Evolutionary conservation across 352 stramenopile genomes (phyloP), one percentile per base, ranked within the genome.

Genomic region (Phytophthora melonis): DNA sequence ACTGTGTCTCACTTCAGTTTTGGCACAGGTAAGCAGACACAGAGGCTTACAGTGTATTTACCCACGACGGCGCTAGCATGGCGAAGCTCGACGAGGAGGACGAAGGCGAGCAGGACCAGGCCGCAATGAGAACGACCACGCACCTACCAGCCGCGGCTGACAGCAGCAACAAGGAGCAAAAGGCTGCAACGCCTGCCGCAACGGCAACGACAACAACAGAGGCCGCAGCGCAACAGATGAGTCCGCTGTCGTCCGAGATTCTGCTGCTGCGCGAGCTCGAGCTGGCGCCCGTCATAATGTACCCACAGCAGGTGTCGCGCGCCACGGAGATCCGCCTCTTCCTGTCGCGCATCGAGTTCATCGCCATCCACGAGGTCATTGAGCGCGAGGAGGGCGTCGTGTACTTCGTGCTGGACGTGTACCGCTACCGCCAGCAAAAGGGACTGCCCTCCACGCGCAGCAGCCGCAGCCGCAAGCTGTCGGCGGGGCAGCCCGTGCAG

Each of bases 321-420:
- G 84, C 82, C n/a, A 86, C 73, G 13, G 76, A 87, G 61, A 84
- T 88, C 52, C 81, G 83, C 47, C 66, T 83, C 14, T 89, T 86
- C 55, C 74, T 93, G 4, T 80, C 80, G 56, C 75, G 83, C 21
- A 89, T 93, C 43, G 86, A 93, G 73, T 79, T 53, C 57, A 79
- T 93, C 27, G 68, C 76, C 50, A 91, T 93, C 63, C 83, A 80
- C 63, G 76, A 83, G 27, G 67, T 89, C 7, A 66, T 84, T 23
- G 70, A 80, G 53, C 71, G 76, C 11, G 82, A 93, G 8, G 86
- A 90, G 58, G 66, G 65, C 52, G 63, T 83, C 52, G 53, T 86
- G 8, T 88, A 89, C 71, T 93, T 88, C 55, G 68, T 93, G 7
- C 59, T 93, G 52, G 82, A 89, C 58, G 73, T 93, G 47, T 91